Evolutionary conservation across 1,284 basidiomycete genomes (phyloP).

Genomic region (Coriolopsis trogii): DNA sequence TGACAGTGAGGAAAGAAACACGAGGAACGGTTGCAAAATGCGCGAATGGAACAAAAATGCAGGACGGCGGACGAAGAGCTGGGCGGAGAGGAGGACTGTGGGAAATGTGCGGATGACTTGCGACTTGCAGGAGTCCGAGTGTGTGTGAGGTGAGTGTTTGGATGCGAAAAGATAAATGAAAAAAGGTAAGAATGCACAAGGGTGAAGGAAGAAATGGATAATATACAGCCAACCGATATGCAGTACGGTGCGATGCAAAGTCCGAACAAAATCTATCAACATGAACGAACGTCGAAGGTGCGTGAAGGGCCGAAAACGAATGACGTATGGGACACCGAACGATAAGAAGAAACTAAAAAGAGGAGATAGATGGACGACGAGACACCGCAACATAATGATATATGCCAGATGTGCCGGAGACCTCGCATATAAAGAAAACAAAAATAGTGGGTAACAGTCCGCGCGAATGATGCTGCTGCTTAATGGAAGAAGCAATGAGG

Average conservation of each 20-base stretch:
- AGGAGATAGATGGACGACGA: not conserved
- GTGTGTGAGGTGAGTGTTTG: not conserved
- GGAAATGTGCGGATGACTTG: not conserved
- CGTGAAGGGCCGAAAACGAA: no score
- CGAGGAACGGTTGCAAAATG: no score
- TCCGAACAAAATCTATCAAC: constrained; percentile 26
- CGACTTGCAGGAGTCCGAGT: no score
- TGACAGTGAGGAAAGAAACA: constrained; percentile 22
- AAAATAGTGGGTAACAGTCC: constrained; percentile 11
- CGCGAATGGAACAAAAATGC: constrained; percentile 21
- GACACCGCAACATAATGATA: constrained; percentile 24
- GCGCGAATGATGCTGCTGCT: constrained; percentile 10
- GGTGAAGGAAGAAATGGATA: no score
- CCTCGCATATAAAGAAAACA: constrained; percentile 24
- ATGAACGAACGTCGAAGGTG: constrained; percentile 16
- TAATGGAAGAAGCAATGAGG: constrained; percentile 5
- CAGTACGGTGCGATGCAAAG: constrained; percentile 22
- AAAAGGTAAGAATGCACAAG: no score
- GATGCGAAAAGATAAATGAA: constrained; percentile 23
- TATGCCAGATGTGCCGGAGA: constrained; percentile 25
- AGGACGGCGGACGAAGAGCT: constrained; percentile 10
- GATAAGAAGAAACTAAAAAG: constrained; percentile 1
- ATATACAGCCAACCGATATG: no score
- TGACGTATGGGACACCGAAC: constrained; percentile 13
- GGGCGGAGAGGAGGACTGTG: not conserved